These are phyloP conservation scores for Nosema granulosis DNA, from an alignment of 371 early-diverging fungal species.

Conservation along the genomic window DNA sequence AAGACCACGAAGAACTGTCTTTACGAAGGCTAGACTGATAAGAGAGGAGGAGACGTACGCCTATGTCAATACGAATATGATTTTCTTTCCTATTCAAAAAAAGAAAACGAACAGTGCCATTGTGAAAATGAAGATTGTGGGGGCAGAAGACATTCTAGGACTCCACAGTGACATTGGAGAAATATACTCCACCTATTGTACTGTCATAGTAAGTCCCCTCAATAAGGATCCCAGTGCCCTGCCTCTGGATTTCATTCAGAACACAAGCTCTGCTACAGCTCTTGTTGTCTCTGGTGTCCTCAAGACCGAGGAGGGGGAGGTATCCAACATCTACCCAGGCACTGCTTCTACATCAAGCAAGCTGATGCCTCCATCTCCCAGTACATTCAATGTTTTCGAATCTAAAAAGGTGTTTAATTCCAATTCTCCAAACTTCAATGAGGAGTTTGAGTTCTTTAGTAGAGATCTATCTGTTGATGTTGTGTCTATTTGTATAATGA, in stretches of 20 bases:
- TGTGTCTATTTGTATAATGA: constrained; percentile 47
- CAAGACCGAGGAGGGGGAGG: constrained; percentile 20
- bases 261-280: constrained; percentile 36
- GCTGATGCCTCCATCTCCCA: constrained; percentile 24
- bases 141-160: constrained; percentile 60
- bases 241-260: constrained; percentile 25
- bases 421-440: constrained; percentile 62
- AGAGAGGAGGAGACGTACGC: constrained; percentile 40
- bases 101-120: constrained; percentile 46
- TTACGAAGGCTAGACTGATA: constrained; percentile 25
- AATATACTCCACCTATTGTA: constrained; percentile 56
- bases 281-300: constrained; percentile 36
- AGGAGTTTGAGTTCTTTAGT: constrained; percentile 60
- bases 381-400: constrained; percentile 56
- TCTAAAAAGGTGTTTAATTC: constrained; percentile 59
- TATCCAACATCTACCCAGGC: constrained; percentile 22
- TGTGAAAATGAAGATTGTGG: constrained; percentile 58
- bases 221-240: constrained; percentile 17
- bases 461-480: constrained; percentile 60
- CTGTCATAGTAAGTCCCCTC: constrained; percentile 42
- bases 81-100: constrained; percentile 40
- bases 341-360: constrained; percentile 2
- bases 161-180: constrained; percentile 20
- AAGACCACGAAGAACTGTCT: constrained; percentile 22
- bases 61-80: constrained; percentile 16